Conservation (phyloP, 352 stramenopile genomes). For the Phytophthora nicotianae region DNA sequence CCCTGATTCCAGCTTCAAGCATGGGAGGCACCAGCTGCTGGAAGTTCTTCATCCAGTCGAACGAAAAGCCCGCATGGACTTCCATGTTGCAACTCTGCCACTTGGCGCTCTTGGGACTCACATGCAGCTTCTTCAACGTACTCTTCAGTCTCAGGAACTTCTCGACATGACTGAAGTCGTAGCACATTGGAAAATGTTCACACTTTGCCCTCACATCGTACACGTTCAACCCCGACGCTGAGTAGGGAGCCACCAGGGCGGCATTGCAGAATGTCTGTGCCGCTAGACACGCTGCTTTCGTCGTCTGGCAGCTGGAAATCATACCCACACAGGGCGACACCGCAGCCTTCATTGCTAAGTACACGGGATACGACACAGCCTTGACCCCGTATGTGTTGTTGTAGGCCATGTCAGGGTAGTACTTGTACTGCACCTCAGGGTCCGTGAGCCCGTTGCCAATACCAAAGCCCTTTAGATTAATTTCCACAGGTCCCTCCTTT, state of each 20-base stretch:
- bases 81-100: conserved; percentile 96
- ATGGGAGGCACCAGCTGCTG: conserved; percentile 90
- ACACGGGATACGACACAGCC: conserved; percentile 62
- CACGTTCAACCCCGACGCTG: conserved; percentile 62
- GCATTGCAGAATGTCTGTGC: conserved; percentile 92
- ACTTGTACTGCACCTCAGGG: conserved; percentile 90
- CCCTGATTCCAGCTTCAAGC: conserved; percentile 90
- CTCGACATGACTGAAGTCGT: conserved; percentile 94
- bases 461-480: conserved; percentile 93
- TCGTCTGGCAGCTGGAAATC: conserved; percentile 89
- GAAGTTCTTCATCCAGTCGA: conserved; percentile 98
- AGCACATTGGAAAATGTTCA: conserved; percentile 91
- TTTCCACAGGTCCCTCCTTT: conserved; percentile 53
- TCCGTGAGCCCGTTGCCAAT: conserved; percentile 97
- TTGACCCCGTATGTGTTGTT: conserved; percentile 90
- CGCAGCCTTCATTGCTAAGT: conserved; percentile 70
- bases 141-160: conserved; percentile 86
- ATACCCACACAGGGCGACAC: conserved; percentile 68
- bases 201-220: conserved; percentile 95
- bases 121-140: conserved; percentile 89
- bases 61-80: conserved; percentile 93
- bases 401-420: conserved; percentile 89
- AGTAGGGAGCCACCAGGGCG: conserved; percentile 68
- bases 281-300: conserved; percentile 71
- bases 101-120: conserved; percentile 74